phyloP scores from a whole-genome alignment of 768 basidiomycete genomes.

The Tylopilus subfusipes region DNA sequence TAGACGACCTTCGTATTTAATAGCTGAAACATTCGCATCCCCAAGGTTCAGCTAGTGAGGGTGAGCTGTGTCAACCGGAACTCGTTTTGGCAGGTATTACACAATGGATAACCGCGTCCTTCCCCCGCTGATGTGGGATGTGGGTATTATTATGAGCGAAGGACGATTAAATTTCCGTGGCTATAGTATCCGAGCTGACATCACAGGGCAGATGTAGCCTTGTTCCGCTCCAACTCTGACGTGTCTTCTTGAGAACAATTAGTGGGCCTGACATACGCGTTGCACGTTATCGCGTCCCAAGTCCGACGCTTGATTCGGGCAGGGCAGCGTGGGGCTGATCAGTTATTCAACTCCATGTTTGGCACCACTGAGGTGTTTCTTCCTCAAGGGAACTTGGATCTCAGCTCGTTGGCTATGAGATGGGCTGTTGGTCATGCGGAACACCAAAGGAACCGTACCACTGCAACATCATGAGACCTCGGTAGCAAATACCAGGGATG shows the following conservation, averaged over 20 bases:
- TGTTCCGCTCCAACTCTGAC: background rate
- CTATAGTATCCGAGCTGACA: conserved; percentile 1
- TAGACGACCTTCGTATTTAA: conserved; percentile 22
- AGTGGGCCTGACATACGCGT: background rate
- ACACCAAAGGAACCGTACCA: background rate
- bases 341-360: background rate
- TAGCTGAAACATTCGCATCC: conserved; percentile 5
- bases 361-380: background rate
- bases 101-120: background rate
- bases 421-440: conserved; percentile 1
- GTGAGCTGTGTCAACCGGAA: background rate
- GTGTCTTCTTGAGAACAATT: background rate
- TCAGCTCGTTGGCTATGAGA: background rate
- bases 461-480: conserved; percentile 2
- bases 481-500: too few species aligned
- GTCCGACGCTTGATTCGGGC: background rate
- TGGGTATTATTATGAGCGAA: background rate
- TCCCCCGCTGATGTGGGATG: background rate
- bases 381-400: background rate
- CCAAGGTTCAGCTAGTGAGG: background rate
- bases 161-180: background rate
- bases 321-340: background rate
- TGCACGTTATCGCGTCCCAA: background rate
- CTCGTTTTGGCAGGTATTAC: background rate
- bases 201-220: background rate